Conservation (phyloP, 2,329 filamentous ascomycete species). For the Penicillium sp. region DNA sequence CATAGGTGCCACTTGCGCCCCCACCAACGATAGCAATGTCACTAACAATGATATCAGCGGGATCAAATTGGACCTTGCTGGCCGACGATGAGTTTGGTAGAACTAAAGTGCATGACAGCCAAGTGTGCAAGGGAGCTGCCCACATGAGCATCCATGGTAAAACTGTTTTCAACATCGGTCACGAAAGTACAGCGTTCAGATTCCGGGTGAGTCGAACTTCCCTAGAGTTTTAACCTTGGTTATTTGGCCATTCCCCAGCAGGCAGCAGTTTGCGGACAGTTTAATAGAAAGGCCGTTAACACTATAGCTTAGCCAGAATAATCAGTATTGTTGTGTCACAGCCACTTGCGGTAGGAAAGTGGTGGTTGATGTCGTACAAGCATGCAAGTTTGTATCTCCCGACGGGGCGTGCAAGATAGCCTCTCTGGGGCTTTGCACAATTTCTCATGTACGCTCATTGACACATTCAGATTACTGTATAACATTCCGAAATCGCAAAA, state of each 20-base stretch:
- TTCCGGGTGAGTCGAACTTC: background rate
- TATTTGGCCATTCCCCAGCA: background rate
- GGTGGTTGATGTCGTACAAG: background rate
- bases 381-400: background rate
- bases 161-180: background rate
- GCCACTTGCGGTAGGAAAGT: background rate
- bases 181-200: background rate
- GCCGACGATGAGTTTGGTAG: background rate
- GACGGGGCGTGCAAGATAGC: background rate
- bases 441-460: background rate
- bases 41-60: background rate
- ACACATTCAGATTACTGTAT: background rate
- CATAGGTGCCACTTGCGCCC: background rate
- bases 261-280: background rate
- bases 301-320: fast-evolving
- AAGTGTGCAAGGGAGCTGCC: background rate
- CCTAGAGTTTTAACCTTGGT: background rate
- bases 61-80: background rate
- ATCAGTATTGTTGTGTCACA: background rate
- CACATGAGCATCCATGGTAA: background rate
- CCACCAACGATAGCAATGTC: slow-evolving; percentile 1
- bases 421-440: background rate
- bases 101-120: background rate
- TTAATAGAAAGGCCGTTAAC: background rate
- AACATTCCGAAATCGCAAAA: background rate